Percentiles rank a stretch among this genome's conserved stretches.
phyloP scores from a whole-genome alignment of 148 eudicot genomes.

The Rhododendron ovatum region DNA sequence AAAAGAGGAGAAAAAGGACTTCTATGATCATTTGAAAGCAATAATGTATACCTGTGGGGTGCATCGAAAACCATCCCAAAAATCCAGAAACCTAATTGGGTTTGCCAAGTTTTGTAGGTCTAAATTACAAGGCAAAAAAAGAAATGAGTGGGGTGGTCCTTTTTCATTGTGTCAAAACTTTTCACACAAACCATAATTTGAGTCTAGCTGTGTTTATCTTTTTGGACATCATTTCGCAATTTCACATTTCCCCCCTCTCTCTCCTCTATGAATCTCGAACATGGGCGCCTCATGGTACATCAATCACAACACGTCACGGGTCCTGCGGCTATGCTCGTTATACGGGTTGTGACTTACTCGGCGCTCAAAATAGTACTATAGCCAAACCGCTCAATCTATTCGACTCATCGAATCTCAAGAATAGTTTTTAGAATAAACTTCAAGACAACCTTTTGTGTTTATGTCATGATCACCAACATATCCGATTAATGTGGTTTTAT shows the following conservation, averaged over 20 bases:
- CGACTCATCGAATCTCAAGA: neutral
- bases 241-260: neutral
- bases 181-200: neutral
- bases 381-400: neutral
- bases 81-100: neutral
- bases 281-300: neutral
- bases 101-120: neutral
- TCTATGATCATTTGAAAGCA: neutral
- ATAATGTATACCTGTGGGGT: neutral
- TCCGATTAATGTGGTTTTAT: neutral
- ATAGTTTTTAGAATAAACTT: neutral
- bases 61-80: neutral
- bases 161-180: neutral
- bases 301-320: neutral
- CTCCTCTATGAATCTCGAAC: neutral
- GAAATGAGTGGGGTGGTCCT: neutral
- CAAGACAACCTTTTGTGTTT: neutral
- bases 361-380: neutral
- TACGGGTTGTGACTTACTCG: neutral
- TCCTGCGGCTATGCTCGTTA: neutral
- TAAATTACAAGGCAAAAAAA: neutral
- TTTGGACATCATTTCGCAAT: neutral
- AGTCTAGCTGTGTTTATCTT: neutral
- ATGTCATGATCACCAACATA: neutral
- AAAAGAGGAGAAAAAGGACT: neutral